phyloP scores from a whole-genome alignment of 2,329 filamentous ascomycete genomes.

The Sclerotinia borealis region DNA sequence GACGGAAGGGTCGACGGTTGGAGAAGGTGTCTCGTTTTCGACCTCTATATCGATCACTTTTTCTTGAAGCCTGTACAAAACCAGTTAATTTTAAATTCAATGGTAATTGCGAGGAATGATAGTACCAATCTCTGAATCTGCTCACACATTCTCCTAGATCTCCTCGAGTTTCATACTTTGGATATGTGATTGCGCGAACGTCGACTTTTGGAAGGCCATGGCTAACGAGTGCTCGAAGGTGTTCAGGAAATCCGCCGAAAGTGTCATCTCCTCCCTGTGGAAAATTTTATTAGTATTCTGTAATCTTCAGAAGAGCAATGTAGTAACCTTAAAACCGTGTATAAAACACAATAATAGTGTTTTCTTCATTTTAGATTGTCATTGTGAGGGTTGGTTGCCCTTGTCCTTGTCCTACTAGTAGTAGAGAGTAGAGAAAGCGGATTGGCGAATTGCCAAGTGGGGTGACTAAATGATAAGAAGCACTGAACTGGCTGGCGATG shows the following conservation, averaged over 20 bases:
- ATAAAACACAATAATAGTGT: constrained; percentile 78
- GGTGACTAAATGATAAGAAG: too few relatives aligned
- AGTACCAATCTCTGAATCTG: constrained; percentile 68
- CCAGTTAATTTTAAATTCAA: constrained; percentile 3
- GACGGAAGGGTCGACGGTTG: constrained; percentile 80
- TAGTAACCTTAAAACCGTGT: constrained; percentile 72
- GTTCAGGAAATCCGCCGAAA: constrained; percentile 69
- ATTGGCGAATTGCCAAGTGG: too few relatives aligned
- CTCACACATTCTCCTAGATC: constrained; percentile 66
- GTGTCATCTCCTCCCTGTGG: constrained; percentile 67
- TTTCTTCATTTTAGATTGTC: constrained; percentile 56
- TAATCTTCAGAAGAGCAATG: background rate
- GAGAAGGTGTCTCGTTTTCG: constrained; percentile 68
- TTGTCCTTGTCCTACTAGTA: too few relatives aligned
- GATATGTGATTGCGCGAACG: constrained; percentile 66
- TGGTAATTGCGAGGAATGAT: background rate
- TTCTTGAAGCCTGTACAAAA: constrained; percentile 64
- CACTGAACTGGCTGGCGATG: too few relatives aligned
- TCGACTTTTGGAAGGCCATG: constrained; percentile 62
- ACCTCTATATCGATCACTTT: constrained; percentile 95
- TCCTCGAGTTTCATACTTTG: constrained; percentile 75
- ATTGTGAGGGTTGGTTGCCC: background rate
- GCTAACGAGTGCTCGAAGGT: constrained; percentile 59
- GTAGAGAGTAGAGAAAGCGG: background rate
- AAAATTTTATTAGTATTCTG: constrained; percentile 9